Conservation (phyloP, 257 asterid genomes). For the Solanum verrucosum region DNA sequence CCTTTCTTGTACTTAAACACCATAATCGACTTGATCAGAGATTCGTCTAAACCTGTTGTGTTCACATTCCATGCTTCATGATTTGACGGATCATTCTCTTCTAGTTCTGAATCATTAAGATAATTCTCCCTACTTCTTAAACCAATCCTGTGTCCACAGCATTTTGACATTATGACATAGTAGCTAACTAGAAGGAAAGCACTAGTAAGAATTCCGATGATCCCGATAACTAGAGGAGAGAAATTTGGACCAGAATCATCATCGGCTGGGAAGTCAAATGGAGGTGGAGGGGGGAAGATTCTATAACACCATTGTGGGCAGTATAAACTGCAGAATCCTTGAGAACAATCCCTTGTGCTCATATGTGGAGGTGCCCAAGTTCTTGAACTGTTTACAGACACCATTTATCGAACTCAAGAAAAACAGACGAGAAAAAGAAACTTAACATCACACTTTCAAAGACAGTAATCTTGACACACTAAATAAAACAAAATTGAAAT, state of each 20-base stretch:
- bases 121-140: constrained; percentile 9
- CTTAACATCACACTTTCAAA: not conserved
- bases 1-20: constrained; percentile 26
- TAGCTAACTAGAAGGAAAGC: constrained; percentile 40
- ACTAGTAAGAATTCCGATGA: constrained; percentile 31
- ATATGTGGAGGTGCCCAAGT: constrained; percentile 35
- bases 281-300: constrained; percentile 39
- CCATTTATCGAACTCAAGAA: constrained; percentile 7
- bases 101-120: constrained; percentile 2
- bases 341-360: constrained; percentile 41
- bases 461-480: not conserved
- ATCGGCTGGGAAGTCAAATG: constrained; percentile 18
- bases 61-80: constrained; percentile 17
- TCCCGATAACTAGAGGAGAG: constrained; percentile 35
- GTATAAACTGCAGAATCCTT: constrained; percentile 37
- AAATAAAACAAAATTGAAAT: not conserved
- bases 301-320: constrained; percentile 52
- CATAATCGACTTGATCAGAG: constrained; percentile 27
- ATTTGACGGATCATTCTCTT: constrained; percentile 12
- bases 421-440: not conserved
- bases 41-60: constrained; percentile 32
- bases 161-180: constrained; percentile 38
- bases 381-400: constrained; percentile 12
- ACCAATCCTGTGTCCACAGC: constrained; percentile 19
- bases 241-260: constrained; percentile 17